Conservation (phyloP, 306 rosid species). For the Glycine soja region DNA sequence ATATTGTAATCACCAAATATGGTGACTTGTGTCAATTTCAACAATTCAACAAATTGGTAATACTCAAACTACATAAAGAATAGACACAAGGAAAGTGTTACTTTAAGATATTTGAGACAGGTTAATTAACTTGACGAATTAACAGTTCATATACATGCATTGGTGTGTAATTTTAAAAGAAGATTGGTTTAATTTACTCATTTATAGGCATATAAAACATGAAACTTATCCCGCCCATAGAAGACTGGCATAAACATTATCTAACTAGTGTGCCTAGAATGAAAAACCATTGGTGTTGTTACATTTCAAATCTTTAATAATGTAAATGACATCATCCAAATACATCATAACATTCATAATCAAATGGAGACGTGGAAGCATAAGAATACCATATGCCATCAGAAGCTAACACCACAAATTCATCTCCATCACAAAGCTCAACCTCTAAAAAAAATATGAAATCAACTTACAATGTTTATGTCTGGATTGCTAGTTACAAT, state of each 20-base stretch:
- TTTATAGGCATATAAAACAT: constrained; percentile 31
- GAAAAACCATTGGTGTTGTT: not conserved
- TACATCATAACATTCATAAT: constrained; percentile 19
- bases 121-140: no score
- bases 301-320: no score
- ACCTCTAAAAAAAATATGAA: constrained; percentile 58
- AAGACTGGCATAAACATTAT: constrained; percentile 16
- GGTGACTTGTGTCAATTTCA: no score
- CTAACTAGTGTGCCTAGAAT: constrained; percentile 11
- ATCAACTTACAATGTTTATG: constrained; percentile 78
- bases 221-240: not conserved
- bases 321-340: constrained; percentile 11
- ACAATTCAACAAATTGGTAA: no score
- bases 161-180: constrained; percentile 16
- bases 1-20: no score
- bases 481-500: constrained; percentile 91
- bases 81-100: no score
- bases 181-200: constrained; percentile 21
- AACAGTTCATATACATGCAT: no score
- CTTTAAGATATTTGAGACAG: no score
- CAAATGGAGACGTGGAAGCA: constrained; percentile 1
- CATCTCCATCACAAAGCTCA: constrained; percentile 91
- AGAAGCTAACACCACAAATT: constrained; percentile 70
- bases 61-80: no score
- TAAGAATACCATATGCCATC: constrained; percentile 92